Evolutionary conservation across 495 filamentous ascomycete genomes (phyloP), one percentile per base, ranked within the genome.

Genomic region (Immersiella caudata): DNA sequence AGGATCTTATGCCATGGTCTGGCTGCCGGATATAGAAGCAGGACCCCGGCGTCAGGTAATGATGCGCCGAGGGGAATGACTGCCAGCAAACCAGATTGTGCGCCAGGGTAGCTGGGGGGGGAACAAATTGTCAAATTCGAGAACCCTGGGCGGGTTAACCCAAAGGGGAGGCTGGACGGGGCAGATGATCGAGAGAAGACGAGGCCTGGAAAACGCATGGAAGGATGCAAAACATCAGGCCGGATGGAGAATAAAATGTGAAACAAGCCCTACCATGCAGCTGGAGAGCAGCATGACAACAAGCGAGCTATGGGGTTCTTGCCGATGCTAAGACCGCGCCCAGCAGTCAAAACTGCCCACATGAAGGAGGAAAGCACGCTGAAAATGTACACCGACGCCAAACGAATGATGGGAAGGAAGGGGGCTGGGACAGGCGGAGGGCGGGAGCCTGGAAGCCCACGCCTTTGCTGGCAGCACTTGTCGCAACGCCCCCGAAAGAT

Each of bases 1-100:
- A 75, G 78, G 79, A 81, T 84, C 82, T 84, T 83, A 84, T 83
- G 81, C 80, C 79, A 83, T 83, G 80, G 80, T 78, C 70, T 79
- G 71, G 73, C 73, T 81, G 75, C 79, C 78, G 79, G 78, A 83
- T 83, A 81, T 81, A 81, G 80, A 80, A 79, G 75, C 74, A 70
- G 71, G 74, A 76, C 74, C 79, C 79, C 75, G 74, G 80, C 78
- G 71, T 75, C 75, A 79, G 74, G 76, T 73, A 76, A 78, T 81
- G 81, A 82, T 81, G 80, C 79, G 81, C 78, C 75, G 77, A 76
- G 78, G 79, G 76, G 76, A 73, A 79, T 79, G 75, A 57, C 63
- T 25, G 63, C 76, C 78, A 78, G 71, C 70, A 73, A 69, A 72
- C 73, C 71, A 75, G 67, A 69, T 73, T 74, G 73, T 68, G 70